Base-by-base conservation (phyloP, 2,329 filamentous ascomycete species). In the Monilinia polystroma region DNA sequence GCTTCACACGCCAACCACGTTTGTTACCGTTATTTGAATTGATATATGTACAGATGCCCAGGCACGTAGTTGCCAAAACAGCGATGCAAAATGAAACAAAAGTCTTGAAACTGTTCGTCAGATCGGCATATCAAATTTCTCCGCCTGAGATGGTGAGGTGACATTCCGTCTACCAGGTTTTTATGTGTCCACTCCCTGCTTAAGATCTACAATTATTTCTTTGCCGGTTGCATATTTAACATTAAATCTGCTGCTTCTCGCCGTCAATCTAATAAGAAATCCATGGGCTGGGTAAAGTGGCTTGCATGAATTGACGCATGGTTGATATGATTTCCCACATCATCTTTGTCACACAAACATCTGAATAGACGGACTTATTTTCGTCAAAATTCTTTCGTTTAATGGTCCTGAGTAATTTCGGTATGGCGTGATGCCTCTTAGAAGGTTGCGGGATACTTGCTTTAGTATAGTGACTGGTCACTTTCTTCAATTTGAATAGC, bases 221-320 rank as follows among this genome's bases (percentile, higher is more conserved):
- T 55, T 56, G n/a, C 32, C 12, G 53, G 53, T 41, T 56, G 20
- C 20, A 55, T 38, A 14, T 38, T 55, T 16, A 35, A 29, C 16
- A n/a, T 10, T 38, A 23, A 14, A 23, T 56, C 8, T 41, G 20
- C 53, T 56, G 20, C 32, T 41, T 1, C 32, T 56, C n/a, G 20
- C 20, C 32, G 32, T 54, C 29, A 16, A 54, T 35, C 6, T 18
- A 29, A 53, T 18, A 53, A n/a, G 29, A 35, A 35, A 54, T 35
- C 52, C 52, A 54, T 54, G 52, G 52, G 8, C 52, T n/a, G 52
- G 52, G 32, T 56, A 56, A 38, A 23, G 53, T 56, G 53, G 53
- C 53, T 56, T 56, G 53, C 32, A 56, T 56, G 53, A 56, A 56
- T 56, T 56, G 53, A 20, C 32, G 32, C 20, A 55, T 56, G 53